Base-by-base conservation (phyloP, 1,139 yeast species). In the Zygosaccharomyces pseudobailii region DNA sequence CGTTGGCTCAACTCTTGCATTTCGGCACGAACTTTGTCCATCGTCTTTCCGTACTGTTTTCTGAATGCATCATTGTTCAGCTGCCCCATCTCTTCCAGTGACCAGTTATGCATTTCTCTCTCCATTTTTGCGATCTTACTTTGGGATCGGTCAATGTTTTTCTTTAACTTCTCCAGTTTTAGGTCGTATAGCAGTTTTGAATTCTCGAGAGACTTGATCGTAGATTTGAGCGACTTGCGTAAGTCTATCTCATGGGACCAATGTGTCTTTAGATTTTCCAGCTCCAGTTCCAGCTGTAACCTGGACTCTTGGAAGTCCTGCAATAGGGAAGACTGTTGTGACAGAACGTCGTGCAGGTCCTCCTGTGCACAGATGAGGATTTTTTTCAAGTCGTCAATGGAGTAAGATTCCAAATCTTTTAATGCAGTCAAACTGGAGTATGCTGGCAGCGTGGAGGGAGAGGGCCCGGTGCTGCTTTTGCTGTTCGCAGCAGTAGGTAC, bases 221-320 rank as follows among this genome's bases (percentile, higher is more conserved):
- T 62, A 9, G 66, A 62, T 47, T 61, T 64, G 34, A 63, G 47
- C 6, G 65, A 57, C 52, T 62, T 63, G 17, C 59, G 52, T 21
- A 61, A 45, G 37, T 62, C 66, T 20, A 59, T 56, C 44, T 63
- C 66, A 45, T 63, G 65, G n/a, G 58, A 55, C 66, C 67, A 63
- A 42, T 61, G 62, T 7, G 49, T 54, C 43, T 58, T 64, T 41
- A 63, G 45, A 39, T 59, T 61, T 28, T 62, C 65, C 13, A 63
- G 45, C 43, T 63, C 66, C 36, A 60, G 40, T 36, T 56, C 53
- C 39, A 63, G 46, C 42, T 60, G 62, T 31, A 54, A 31, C 46
- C 56, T 58, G 1, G 63, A 53, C 38, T 62, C 66, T 35, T 58
- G 55, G 40, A 63, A 63, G 46, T 63, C 67, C 33, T 59, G 58